Evolutionary conservation across 768 basidiomycete genomes (phyloP).

Genomic region (Tephrocybe rancida): DNA sequence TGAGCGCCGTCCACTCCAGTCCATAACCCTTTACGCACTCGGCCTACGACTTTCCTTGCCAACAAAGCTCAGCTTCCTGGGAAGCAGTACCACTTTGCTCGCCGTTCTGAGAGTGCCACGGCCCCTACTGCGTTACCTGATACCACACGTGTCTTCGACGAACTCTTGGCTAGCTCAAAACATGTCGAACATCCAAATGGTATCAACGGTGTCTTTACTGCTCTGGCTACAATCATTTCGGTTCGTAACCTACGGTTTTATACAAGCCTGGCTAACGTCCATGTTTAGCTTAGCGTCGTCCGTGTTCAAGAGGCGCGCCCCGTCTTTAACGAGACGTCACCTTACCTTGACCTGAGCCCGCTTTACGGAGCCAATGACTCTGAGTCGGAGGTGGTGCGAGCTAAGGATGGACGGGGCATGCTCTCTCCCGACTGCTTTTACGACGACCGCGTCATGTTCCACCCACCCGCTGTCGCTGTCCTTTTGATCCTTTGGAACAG

Average conservation of each 20-base stretch:
- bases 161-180: constrained; percentile 3
- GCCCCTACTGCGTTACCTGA: not conserved
- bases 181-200: constrained; percentile 15
- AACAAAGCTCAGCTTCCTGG: not conserved
- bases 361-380: constrained; percentile 19
- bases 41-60: constrained; percentile 1
- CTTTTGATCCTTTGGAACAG: constrained; percentile 25
- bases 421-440: constrained; percentile 24
- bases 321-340: constrained; percentile 12
- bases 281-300: constrained; percentile 11
- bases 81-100: constrained; percentile 4
- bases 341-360: constrained; percentile 23
- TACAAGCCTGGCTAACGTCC: not conserved
- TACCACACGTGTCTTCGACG: constrained; percentile 4
- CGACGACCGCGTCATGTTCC: constrained; percentile 16
- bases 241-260: constrained; percentile 1
- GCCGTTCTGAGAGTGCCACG: not conserved
- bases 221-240: constrained; percentile 11
- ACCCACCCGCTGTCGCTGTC: constrained; percentile 17
- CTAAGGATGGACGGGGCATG: constrained; percentile 24
- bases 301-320: constrained; percentile 1
- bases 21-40: constrained; percentile 8
- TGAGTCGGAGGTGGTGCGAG: constrained; percentile 18
- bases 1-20: not conserved
- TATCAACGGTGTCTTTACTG: constrained; percentile 13